A percentile compares a stretch with the other conserved stretches of the same genome.
Evolutionary conservation across 805 yeast genomes (phyloP).

Genomic region (Scheffersomyces lignosus): DNA sequence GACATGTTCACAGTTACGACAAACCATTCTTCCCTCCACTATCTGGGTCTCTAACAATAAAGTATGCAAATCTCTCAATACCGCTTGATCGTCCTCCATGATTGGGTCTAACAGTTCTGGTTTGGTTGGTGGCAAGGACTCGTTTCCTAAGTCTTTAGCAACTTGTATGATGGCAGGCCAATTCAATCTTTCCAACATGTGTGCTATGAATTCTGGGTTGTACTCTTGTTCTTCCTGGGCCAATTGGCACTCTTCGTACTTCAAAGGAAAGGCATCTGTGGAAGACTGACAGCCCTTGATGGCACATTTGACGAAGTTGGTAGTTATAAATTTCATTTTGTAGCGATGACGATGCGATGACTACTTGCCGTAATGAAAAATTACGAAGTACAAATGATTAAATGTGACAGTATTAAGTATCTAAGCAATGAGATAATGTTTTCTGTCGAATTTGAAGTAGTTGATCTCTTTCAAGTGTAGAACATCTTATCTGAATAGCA

Average conservation of each 20-base stretch:
- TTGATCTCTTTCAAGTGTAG: too few species aligned
- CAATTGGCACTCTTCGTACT: conserved; percentile 64
- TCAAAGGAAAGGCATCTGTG: conserved; percentile 77
- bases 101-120: conserved; percentile 59
- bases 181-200: conserved; percentile 77
- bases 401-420: too few species aligned
- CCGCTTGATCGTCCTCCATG: conserved; percentile 49
- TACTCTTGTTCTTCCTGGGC: conserved; percentile 79
- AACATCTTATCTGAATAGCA: too few species aligned
- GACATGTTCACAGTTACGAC: conserved; percentile 81
- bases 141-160: conserved; percentile 60
- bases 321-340: conserved; percentile 97
- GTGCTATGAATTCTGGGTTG: conserved; percentile 74
- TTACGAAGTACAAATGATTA: too few species aligned
- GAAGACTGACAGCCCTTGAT: conserved; percentile 76
- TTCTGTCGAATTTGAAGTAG: too few species aligned
- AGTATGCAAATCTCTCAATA: conserved; percentile 74
- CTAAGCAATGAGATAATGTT: too few species aligned
- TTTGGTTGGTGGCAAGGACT: conserved; percentile 39
- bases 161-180: conserved; percentile 85
- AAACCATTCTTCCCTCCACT: conserved; percentile 83
- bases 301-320: conserved; percentile 94
- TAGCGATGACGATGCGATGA: too few species aligned
- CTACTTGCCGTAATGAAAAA: neutral
- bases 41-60: conserved; percentile 84